Base-by-base conservation (phyloP, 768 basidiomycete genomes). In the Hirschioporus abietinus region DNA sequence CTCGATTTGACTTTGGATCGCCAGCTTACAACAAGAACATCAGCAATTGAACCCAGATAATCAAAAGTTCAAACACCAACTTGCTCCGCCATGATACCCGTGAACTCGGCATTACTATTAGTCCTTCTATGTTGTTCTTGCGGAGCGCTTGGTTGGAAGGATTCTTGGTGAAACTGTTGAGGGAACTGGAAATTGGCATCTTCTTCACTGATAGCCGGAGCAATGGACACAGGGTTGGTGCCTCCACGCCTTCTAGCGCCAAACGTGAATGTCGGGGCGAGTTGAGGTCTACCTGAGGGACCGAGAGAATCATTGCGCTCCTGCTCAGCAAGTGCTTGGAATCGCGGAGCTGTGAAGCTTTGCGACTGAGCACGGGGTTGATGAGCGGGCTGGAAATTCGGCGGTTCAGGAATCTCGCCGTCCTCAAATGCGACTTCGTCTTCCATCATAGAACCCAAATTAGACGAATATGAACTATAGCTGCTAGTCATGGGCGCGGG, bases 71-170 rank as follows among this genome's bases (percentile, higher is more conserved):
- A 35, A 30, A 68, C 6, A 68, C 79, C 68, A 70, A 93, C 95
- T 85, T 98, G 96, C 77, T 98, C 95, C 7, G 94, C 94, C 93
- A 98, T 95, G 66, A 96, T 91, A 26, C 92, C 92, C 35, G 86
- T 86, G 66, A 95, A 87, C 74, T 96, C 94, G 64, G 88, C 89
- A 26, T 77, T 75, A 65, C 83, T 84, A 62, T 91, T 88, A 35
- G 81, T 75, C 75, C 88, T 86, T 68, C 88, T 80, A 70, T 86
- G 85, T 63, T 72, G 74, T 68, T 74, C 70, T 20, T 73, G 70
- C 66, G 73, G 52, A 72, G 77, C n/a, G 70, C 74, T 72, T 60
- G 70, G 70, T 68, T 78, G 76, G 68, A 70, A 73, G 58, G 42
- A 58, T 67, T 73, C 69, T 67, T 74, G 74, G 68, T 82, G 78